These are phyloP conservation scores for Pythium phragmitis DNA, from an alignment of 352 stramenopile species.

Conservation along the genomic window DNA sequence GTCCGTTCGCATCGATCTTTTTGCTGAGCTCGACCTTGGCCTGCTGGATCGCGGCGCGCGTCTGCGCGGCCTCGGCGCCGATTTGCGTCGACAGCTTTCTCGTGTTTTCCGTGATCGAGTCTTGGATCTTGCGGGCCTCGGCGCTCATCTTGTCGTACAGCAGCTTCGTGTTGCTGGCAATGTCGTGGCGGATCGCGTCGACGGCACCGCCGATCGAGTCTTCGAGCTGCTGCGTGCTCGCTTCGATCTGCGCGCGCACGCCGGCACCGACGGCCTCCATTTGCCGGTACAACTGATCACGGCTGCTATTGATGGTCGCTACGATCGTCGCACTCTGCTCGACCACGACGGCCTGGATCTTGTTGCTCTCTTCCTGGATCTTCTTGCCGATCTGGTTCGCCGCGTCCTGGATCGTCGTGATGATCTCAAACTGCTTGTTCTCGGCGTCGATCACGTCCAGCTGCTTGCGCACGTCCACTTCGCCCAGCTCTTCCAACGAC, in stretches of 20 bases:
- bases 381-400: constrained; percentile 23
- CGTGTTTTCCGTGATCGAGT: constrained; percentile 10
- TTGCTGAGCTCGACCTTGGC: not conserved
- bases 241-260: not conserved
- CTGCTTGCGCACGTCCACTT: constrained; percentile 30
- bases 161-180: not conserved
- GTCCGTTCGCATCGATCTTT: no score
- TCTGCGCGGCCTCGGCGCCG: not conserved
- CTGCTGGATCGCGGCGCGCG: not conserved
- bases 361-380: constrained; percentile 17
- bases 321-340: not conserved
- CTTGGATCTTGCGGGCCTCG: not conserved
- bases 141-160: constrained; percentile 10
- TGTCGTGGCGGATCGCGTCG: not conserved
- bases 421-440: constrained; percentile 27
- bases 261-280: not conserved
- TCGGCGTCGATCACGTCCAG: constrained; percentile 26
- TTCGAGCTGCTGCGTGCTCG: not conserved
- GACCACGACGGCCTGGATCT: constrained; percentile 10
- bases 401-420: constrained; percentile 19
- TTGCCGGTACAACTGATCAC: not conserved
- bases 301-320: no score
- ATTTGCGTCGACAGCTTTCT: constrained; percentile 4
- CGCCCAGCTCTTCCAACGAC: constrained; percentile 15
- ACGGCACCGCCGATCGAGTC: not conserved